phyloP scores from a whole-genome alignment of 306 rosid species.

The Malus domestica region DNA sequence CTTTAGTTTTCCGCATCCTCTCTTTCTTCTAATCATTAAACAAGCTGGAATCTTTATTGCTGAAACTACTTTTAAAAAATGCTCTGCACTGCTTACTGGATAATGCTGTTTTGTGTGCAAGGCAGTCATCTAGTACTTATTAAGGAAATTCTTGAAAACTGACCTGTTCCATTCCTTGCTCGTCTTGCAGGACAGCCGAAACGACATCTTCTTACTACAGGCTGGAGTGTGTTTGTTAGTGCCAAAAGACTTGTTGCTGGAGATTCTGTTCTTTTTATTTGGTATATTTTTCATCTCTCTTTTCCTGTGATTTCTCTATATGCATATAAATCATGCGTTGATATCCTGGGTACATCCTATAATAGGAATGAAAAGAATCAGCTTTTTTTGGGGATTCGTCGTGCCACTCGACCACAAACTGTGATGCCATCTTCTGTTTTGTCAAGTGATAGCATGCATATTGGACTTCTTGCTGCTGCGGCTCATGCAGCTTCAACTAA shows the following conservation, averaged over 20 bases:
- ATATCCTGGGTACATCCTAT: constrained; percentile 7
- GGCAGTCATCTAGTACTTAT: neutral
- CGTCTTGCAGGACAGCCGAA: constrained; percentile 76
- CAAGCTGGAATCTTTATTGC: neutral
- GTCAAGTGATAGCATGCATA: constrained; percentile 88
- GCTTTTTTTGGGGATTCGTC: constrained; percentile 84
- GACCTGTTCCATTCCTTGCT: constrained; percentile 19
- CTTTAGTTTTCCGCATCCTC: neutral
- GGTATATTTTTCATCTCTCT: constrained; percentile 35
- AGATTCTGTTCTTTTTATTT: constrained; percentile 86
- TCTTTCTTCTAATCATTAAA: neutral
- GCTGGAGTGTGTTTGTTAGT: constrained; percentile 92
- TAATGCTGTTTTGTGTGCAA: neutral
- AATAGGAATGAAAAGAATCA: constrained; percentile 84
- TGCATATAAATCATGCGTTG: constrained; percentile 5
- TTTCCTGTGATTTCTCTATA: neutral
- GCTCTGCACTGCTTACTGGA: neutral
- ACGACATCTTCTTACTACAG: constrained; percentile 90
- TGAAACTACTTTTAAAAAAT: neutral
- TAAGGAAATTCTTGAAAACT: neutral
- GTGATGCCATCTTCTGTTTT: constrained; percentile 81
- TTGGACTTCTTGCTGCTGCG: constrained; percentile 92
- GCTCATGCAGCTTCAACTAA: constrained; percentile 89
- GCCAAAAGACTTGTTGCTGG: constrained; percentile 91
- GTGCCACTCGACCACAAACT: constrained; percentile 69